Evolutionary conservation across 2,329 filamentous ascomycete species (phyloP), one percentile per base, ranked within the genome.

Genomic region (Penicillium sp.): DNA sequence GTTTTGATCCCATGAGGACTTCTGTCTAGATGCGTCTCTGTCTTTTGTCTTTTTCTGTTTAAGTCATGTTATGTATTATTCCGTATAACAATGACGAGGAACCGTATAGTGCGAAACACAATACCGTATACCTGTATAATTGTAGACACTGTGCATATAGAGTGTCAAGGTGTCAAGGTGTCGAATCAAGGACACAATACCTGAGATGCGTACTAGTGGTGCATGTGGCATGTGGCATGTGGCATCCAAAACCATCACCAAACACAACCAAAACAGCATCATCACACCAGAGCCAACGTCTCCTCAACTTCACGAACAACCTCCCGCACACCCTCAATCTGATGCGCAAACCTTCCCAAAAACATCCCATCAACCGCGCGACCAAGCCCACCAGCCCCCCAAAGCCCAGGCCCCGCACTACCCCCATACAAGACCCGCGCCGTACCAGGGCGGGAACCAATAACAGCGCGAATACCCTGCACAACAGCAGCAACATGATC

Each of bases 381-480:
- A 83, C 85, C 60, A 94, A 77, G 40, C 64, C 81, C 74, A 7
- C 73, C 71, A 6, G 54, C 54, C 29, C 73, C 68, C 73, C 89
- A 95, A 47, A 92, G 80, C 0, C 91, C 91, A 1, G 90, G 89
- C 0, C 90, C 90, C 12, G 91, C 91, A 71, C 89, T 92, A 1
- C 91, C 91, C 0, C 91, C 91, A 71, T 95, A 96, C 19, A 95
- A 72, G 43, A 94, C 86, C 60, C 90, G 84, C 51, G 86, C 87
- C 5, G 78, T 71, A 0, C 86, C 88, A 12, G 75, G 77, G 50
- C 87, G 78, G 58, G 75, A 74, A 7, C 86, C 71, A 27, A 84
- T 81, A 12, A 84, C 73, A 6, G 69, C 68, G 54, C 87, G 81
- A 49, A 93, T 80, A 19, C 84, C 84, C 66, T 82, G 81, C 17